Conservation (phyloP, 441 rosid genomes). For the Cnidoscolus chayamansa region DNA sequence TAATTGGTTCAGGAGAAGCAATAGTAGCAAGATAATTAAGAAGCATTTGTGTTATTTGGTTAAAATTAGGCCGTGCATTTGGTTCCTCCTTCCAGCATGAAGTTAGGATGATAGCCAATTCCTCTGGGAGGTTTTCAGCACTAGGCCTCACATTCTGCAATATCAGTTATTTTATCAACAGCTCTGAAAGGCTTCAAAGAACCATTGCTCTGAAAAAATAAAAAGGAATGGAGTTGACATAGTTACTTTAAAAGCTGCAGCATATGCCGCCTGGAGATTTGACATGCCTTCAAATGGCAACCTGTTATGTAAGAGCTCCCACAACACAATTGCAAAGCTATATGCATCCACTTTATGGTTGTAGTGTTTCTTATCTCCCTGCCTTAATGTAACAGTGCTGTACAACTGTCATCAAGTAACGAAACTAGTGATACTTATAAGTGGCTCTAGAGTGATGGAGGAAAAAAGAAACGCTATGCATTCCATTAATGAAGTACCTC, state of each 20-base stretch:
- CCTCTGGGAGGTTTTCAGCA: constrained; percentile 66
- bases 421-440: neutral
- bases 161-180: neutral
- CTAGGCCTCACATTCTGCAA: constrained; percentile 80
- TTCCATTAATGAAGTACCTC: constrained; percentile 44
- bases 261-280: constrained; percentile 93
- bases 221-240: neutral
- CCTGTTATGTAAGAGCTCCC: constrained; percentile 89
- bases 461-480: neutral
- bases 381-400: constrained; percentile 86
- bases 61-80: constrained; percentile 68
- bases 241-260: constrained; percentile 83
- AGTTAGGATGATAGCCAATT: constrained; percentile 59
- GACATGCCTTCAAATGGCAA: constrained; percentile 97
- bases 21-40: constrained; percentile 51
- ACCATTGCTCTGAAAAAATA: neutral
- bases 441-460: neutral
- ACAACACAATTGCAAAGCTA: constrained; percentile 83
- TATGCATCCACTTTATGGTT: constrained; percentile 89
- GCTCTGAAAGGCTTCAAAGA: neutral
- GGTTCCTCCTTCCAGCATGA: constrained; percentile 96
- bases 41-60: constrained; percentile 73
- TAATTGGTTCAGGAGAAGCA: constrained; percentile 47
- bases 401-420: constrained; percentile 19
- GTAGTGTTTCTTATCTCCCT: constrained; percentile 87